phyloP scores from a whole-genome alignment of 2,329 filamentous ascomycete species.

The Cryphonectria nitschkei region DNA sequence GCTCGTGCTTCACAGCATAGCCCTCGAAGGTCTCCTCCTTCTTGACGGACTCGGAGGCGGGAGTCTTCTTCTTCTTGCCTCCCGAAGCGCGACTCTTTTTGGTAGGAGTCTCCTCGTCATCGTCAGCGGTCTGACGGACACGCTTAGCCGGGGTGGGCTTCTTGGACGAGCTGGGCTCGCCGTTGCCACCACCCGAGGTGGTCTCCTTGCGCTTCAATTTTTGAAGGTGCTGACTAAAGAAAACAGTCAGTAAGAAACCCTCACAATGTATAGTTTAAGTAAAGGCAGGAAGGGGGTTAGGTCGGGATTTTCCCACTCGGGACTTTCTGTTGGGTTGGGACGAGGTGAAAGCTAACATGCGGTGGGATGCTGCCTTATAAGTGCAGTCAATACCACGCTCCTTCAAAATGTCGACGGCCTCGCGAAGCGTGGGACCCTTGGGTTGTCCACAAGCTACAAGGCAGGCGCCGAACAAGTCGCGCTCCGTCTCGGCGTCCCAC shows the following conservation, averaged over 20 bases:
- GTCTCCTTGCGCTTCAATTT: slow-evolving; percentile 40
- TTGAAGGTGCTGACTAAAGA: slow-evolving; percentile 40
- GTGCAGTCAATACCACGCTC: slow-evolving; percentile 13
- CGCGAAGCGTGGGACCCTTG: slow-evolving; percentile 32
- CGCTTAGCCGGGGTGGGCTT: slow-evolving; percentile 26
- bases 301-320: slow-evolving; percentile 14
- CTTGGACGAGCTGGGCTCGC: slow-evolving; percentile 25
- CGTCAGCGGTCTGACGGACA: slow-evolving; percentile 22
- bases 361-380: slow-evolving; percentile 23
- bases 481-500: slow-evolving; percentile 35
- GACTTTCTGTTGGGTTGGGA: neutral
- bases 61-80: neutral
- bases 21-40: slow-evolving; percentile 13
- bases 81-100: slow-evolving; percentile 8
- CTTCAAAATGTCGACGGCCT: slow-evolving; percentile 33
- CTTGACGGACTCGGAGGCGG: neutral
- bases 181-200: slow-evolving; percentile 48
- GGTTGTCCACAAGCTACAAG: slow-evolving; percentile 32
- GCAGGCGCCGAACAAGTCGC: slow-evolving; percentile 37
- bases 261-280: neutral
- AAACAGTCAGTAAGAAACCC: slow-evolving; percentile 12
- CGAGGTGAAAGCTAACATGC: slow-evolving; percentile 17
- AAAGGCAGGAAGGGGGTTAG: neutral
- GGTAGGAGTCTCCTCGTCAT: neutral
- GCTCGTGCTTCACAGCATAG: slow-evolving; percentile 18